Evolutionary conservation across 1,284 basidiomycete species (phyloP).

Genomic region (Cutaneotrichosporon spelunceum): DNA sequence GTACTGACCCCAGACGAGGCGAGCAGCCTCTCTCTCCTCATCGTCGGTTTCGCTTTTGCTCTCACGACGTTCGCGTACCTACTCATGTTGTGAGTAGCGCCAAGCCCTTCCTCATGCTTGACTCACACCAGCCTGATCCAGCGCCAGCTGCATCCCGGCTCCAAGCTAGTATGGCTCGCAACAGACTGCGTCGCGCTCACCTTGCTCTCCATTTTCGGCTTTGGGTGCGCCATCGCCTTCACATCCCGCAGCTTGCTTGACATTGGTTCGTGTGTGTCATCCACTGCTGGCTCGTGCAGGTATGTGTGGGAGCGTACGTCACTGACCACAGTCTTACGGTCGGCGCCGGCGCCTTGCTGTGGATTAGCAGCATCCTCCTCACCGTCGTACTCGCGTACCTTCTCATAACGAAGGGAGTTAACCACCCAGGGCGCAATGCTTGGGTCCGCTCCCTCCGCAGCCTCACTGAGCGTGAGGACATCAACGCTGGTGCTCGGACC

Average conservation of each 20-base stretch:
- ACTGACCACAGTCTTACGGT: not conserved
- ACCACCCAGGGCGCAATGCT: not conserved
- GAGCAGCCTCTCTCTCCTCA: not conserved
- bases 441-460: not conserved
- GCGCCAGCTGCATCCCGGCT: not conserved
- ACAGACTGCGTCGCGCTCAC: not conserved
- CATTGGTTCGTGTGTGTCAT: not conserved
- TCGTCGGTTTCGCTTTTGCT: not conserved
- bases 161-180: not conserved
- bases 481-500: not conserved
- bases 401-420: not conserved
- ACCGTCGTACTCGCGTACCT: not conserved
- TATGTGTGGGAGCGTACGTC: not conserved
- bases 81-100: not conserved
- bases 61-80: not conserved
- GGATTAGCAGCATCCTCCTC: not conserved
- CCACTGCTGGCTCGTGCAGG: not conserved
- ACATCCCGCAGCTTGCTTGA: not conserved
- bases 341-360: not conserved
- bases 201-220: not conserved
- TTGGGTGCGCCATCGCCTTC: not conserved
- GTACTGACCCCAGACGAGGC: not conserved
- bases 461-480: not conserved
- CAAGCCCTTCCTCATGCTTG: not conserved
- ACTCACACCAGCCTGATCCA: not conserved